Evolutionary conservation across 1,284 basidiomycete genomes (phyloP).

Genomic region (Waitea zeae): DNA sequence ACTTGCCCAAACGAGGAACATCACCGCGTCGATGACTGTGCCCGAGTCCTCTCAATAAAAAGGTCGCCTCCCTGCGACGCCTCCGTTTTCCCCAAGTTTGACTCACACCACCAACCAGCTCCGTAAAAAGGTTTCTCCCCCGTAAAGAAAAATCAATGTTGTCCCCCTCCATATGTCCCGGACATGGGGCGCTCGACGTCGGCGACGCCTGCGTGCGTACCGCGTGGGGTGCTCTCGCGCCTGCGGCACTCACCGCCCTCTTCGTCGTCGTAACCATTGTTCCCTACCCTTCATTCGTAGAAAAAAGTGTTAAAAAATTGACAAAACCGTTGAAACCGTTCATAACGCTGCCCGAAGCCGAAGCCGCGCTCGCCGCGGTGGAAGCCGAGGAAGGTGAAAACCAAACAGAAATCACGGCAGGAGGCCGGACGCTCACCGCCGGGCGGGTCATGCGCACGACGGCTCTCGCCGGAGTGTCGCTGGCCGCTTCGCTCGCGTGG

Average conservation of each 20-base stretch:
- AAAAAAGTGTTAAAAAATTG: slow-evolving; percentile 10
- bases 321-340: slow-evolving; percentile 27
- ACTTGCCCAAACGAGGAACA: no score
- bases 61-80: no score
- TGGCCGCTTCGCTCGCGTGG: slow-evolving; percentile 33
- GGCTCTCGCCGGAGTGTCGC: slow-evolving; percentile 26
- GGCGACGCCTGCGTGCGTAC: slow-evolving; percentile 31
- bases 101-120: no score
- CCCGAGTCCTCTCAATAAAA: no score
- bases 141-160: no score
- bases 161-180: no score
- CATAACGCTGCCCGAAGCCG: slow-evolving; percentile 41
- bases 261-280: slow-evolving; percentile 23
- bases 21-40: no score
- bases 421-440: slow-evolving; percentile 37
- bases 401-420: slow-evolving; percentile 15
- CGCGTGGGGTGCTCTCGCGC: slow-evolving; percentile 36
- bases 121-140: no score
- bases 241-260: slow-evolving; percentile 26
- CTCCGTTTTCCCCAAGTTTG: no score
- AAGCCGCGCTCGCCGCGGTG: slow-evolving; percentile 21
- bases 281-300: slow-evolving; percentile 10
- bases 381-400: slow-evolving; percentile 12
- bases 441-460: neutral
- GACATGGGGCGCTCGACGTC: slow-evolving; percentile 24